Percentiles rank a stretch among this genome's conserved stretches.
These are phyloP conservation scores for Chytriomyces hyalinus DNA, from an alignment of 192 early-diverging fungal species.

Conservation along the genomic window DNA sequence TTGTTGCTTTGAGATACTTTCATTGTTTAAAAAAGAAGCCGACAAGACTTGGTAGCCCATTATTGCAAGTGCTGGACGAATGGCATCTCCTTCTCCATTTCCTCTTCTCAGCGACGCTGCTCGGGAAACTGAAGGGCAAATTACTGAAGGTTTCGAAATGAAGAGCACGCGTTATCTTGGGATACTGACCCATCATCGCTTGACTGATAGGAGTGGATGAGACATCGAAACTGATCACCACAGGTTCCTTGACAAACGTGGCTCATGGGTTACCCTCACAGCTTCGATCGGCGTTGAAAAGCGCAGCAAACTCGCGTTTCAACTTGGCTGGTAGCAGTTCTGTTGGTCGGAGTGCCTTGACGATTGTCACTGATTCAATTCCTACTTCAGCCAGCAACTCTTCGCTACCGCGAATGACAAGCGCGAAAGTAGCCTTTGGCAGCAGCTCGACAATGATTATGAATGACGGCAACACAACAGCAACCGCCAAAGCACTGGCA, in stretches of 20 bases:
- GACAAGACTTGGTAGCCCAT: no score
- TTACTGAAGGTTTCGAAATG: no score
- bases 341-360: not conserved
- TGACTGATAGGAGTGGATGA: no score
- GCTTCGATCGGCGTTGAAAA: conserved; percentile 14
- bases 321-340: not conserved
- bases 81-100: no score
- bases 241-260: not conserved
- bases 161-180: no score
- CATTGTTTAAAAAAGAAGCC: no score
- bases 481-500: not conserved
- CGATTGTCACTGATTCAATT: not conserved
- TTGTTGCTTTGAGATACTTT: no score
- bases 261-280: not conserved
- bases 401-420: not conserved
- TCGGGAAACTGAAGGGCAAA: no score
- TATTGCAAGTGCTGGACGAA: no score
- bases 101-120: no score
- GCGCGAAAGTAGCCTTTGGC: conserved; percentile 8
- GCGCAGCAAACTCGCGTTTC: conserved; percentile 12
- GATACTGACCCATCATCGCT: no score
- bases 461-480: not conserved
- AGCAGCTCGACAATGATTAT: not conserved
- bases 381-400: not conserved
- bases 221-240: not conserved